Evolutionary conservation across 495 filamentous ascomycete species (phyloP), one percentile per base, ranked within the genome.

Genomic region (Penicillium waksmanii): DNA sequence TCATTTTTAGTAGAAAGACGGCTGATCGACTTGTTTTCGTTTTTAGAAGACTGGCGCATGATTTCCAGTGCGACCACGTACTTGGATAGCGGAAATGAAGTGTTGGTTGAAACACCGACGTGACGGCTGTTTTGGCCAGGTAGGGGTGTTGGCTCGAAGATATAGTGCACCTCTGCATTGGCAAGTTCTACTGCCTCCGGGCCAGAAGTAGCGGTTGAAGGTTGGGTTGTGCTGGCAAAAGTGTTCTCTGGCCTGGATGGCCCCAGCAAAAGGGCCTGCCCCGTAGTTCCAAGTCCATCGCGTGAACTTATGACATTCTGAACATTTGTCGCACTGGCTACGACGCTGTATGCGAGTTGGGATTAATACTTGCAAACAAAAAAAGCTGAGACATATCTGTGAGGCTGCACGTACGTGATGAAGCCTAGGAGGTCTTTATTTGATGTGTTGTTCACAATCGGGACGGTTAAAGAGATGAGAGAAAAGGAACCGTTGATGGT

Each of bases 391-490:
- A 9, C 36, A 36, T 47, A 11, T 17, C 11, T 18, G 5, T 18
- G 9, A 33, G n/a, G 11, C 19, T 34, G 18, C 17, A 65, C 72
- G 12, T 55, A 74, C 72, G 72, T 74, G 76, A 92, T 82, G 72
- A 85, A 96, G 3, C 89, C 91, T 12, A 96, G 80, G 4, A 89
- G 82, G 54, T 87, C 82, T 15, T 72, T 71, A 42, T 64, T 55
- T 10, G 80, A 83, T 3, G 78, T 78, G 61, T 87, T 87, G 56
- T 87, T 84, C 55, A 90, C 79, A 31, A 96, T 84, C 0, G 91
- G 89, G 18, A 91, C 64, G 2, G 91, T 93, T 55, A 96, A 69
- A 23, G 91, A 96, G n/a, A 93, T 59, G n/a, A 96, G 66, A n/a
- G 87, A 86, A 50, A 85, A 89, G 0, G 82, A 84, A 15, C 77